Base-by-base conservation (phyloP, 106 monocot species). In the Alisma plantagoaquatica region DNA sequence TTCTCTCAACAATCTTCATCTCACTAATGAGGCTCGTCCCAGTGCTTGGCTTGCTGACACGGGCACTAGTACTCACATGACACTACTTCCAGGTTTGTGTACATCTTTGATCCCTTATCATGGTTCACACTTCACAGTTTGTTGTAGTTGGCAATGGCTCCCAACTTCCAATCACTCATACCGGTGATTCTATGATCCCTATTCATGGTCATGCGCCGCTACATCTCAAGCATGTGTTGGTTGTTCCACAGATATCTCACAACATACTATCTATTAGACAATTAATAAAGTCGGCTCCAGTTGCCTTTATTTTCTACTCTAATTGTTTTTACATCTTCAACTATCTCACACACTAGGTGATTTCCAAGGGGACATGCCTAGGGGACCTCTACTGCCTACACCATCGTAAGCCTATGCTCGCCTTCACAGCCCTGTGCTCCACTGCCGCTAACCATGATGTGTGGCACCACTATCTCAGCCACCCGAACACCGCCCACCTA, bases 301-400 rank as follows among this genome's bases (percentile, higher is more conserved):
- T 16, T 18, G 22, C 17, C 5, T 2, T 46, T 29, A 20, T 27
- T n/a, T 60, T 60, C 15, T 14, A 44, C 18, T 26, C 59, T 31
- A 26, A 23, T 46, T 12, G 24, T 23, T 60, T 21, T 44, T 11
- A 24, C 38, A 10, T 60, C 0, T 17, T 45, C 45, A 46, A 60
- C n/a, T 19, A 38, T 38, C 35, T 16, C 2, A 2, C 15, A 0
- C 23, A 46, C 16, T 0, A 46, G 27, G 10, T 44, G 9, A 33
- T 60, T 4, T 23, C 38, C 20, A 17, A 17, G 3, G 59, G 43
- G 4, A 1, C 2, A 20, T 4, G 23, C 31, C 29, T 14, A 5
- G 31, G 38, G 27, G 59, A 21, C 2, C 59, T 60, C 29, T 60
- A 60, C 24, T 14, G 16, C 25, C 10, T 60, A 19, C 43, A 9